Conservation (phyloP, 495 filamentous ascomycete species). For the Podospora fimiseda region DNA sequence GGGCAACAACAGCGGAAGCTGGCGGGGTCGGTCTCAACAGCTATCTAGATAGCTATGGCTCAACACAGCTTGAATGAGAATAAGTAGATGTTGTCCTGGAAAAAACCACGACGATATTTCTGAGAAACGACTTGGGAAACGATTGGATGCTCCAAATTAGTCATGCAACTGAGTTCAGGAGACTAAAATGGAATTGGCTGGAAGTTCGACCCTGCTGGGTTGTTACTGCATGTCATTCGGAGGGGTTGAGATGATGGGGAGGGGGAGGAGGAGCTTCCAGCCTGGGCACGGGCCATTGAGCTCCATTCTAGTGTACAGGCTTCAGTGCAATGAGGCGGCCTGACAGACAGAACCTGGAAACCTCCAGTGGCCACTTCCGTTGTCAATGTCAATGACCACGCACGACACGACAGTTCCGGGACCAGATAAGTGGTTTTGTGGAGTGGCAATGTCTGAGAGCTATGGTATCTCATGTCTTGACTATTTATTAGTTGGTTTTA, state of each 20-base stretch:
- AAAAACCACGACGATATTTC: background rate
- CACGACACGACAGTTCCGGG: too few relatives aligned
- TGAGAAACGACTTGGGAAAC: background rate
- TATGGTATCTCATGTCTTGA: too few relatives aligned
- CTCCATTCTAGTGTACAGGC: slow-evolving; percentile 5
- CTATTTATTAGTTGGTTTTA: too few relatives aligned
- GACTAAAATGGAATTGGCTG: slow-evolving; percentile 16
- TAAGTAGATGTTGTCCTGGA: too few relatives aligned
- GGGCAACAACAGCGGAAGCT: background rate
- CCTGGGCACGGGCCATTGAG: background rate
- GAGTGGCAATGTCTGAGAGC: too few relatives aligned
- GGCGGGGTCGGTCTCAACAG: slow-evolving; percentile 4
- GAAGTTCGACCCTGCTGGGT: slow-evolving; percentile 13
- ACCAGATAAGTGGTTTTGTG: too few relatives aligned
- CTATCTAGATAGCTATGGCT: background rate
- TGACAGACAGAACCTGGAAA: background rate
- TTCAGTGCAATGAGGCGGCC: slow-evolving; percentile 5
- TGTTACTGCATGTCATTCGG: slow-evolving; percentile 1
- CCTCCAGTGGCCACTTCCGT: background rate
- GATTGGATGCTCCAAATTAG: slow-evolving; percentile 8
- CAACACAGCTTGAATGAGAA: background rate
- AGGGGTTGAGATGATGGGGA: background rate
- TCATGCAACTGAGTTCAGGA: slow-evolving; percentile 9
- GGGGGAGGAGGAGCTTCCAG: slow-evolving; percentile 3
- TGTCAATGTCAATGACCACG: too few relatives aligned